Evolutionary conservation across 2,329 filamentous ascomycete genomes (phyloP), one percentile per base, ranked within the genome.

Genomic region (Nigrospora oryzae): DNA sequence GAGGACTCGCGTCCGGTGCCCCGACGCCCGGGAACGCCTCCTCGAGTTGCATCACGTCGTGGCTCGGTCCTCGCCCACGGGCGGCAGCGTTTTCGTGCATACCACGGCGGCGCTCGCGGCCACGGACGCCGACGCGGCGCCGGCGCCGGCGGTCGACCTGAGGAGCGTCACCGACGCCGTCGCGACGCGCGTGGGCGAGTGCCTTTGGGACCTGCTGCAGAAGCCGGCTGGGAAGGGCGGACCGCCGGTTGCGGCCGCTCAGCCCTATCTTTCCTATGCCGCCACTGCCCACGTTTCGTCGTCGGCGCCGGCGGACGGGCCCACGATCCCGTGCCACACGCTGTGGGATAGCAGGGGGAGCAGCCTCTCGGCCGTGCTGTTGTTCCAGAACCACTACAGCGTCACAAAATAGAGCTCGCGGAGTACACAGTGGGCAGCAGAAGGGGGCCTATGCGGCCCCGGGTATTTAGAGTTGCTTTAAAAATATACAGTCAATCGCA

Each of bases 311-410:
- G 31, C 16, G 32, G 44, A 13, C 11, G 32, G 53, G 8, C 56
- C 64, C 0, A 47, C 65, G 6, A 58, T 73, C 23, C 68, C 68
- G 5, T 73, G 69, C 38, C 52, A 46, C 37, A 68, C 65, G 28
- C 54, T 74, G 23, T 73, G 69, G 70, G 60, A 66, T 49, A 50
- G 46, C 1, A 31, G 48, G 8, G 69, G 67, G 12, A 49, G 49
- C 39, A 58, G 61, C 38, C 46, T 73, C 19, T 58, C 53, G 17
- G 59, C 54, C n/a, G 59, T 68, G 19, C 53, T 54, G 15, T 53
- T 68, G 8, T 63, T 55, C 28, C 57, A 59, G 44, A 56, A 51
- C 17, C 30, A 31, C 14, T 46, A 44, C 13, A 19, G 11, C 28
- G 35, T 14, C 13, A 15, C n/a, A 38, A 44, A 23, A 38, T 38